Base-by-base conservation (phyloP, 1,284 basidiomycete species). In the Sanghuangporus weigelae region DNA sequence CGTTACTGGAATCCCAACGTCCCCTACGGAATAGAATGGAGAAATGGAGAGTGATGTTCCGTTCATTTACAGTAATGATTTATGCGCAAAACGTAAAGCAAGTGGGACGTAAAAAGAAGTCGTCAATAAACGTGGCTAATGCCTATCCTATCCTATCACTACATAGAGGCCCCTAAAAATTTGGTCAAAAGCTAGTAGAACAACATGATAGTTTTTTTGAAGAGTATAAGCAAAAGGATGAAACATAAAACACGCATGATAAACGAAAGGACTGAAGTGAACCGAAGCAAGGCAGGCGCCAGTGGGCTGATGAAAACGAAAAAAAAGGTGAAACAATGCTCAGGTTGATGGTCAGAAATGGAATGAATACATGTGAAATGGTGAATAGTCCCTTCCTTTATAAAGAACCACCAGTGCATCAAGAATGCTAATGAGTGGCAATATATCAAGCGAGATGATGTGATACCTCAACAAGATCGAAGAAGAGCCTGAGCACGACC, bases 401-500 rank as follows among this genome's bases (percentile, higher is more conserved):
- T n/a, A 46, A 19, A n/a, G 21, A 46, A 46, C 21, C 16, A 42
- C n/a, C 4, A 42, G 40, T 3, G 40, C 26, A 31, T 31, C 26
- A 31, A 31, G 26, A 31, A 31, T 31, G 0, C 26, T 31, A 31
- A 31, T 31, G 26, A 3, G 26, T 31, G 26, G 26, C 3, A 2
- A 31, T 31, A 2, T 31, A 31, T 31, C 26, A 31, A 31, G 26
- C 26, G 26, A 31, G 26, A 31, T 31, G 40, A 42, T 12, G 44
- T n/a, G 7, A n/a, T n/a, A 46, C 16, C 7, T 71, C 66, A 81
- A 68, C 78, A 80, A 26, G 73, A 69, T 48, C 78, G 76, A 36
- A 82, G 72, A 14, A 82, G 70, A n/a, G 75, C 73, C 63, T 78
- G 76, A 11, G 80, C 79, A 49, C 77, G 77, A 23, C 71, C 68